Conservation (phyloP, 129 eudicot genomes). For the Tagetes patula region DNA sequence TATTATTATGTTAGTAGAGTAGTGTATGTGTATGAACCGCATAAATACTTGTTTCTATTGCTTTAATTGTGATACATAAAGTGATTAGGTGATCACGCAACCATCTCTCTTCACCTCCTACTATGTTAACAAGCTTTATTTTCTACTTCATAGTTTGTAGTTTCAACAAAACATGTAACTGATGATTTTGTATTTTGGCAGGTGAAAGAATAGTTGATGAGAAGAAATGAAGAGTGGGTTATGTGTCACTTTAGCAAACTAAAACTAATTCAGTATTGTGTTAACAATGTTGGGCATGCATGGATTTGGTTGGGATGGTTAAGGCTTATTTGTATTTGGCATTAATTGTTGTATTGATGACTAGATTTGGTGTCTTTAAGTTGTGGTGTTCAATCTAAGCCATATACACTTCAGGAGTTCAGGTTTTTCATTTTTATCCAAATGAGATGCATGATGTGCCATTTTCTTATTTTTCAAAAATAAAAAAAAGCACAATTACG, state of each 20-base stretch:
- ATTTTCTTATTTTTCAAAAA: too few species aligned
- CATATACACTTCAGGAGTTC: not conserved
- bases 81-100: not conserved
- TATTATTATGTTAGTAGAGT: too few species aligned
- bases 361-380: conserved; percentile 11
- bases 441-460: not conserved
- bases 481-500: too few species aligned
- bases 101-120: not conserved
- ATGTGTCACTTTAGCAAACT: conserved; percentile 16
- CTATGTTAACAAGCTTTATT: not conserved
- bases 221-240: not conserved
- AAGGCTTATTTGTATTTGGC: conserved; percentile 20
- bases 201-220: conserved; percentile 16
- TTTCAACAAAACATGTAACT: not conserved
- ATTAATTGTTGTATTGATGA: conserved; percentile 23
- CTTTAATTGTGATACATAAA: not conserved
- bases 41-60: not conserved
- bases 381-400: not conserved
- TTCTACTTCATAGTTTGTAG: not conserved
- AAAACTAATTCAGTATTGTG: not conserved
- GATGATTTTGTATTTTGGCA: conserved; percentile 15
- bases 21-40: not conserved
- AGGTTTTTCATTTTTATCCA: not conserved
- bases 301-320: conserved; percentile 24
- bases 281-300: conserved; percentile 18